Conservation (phyloP, 768 basidiomycete species). For the Albatrellus ellisii region DNA sequence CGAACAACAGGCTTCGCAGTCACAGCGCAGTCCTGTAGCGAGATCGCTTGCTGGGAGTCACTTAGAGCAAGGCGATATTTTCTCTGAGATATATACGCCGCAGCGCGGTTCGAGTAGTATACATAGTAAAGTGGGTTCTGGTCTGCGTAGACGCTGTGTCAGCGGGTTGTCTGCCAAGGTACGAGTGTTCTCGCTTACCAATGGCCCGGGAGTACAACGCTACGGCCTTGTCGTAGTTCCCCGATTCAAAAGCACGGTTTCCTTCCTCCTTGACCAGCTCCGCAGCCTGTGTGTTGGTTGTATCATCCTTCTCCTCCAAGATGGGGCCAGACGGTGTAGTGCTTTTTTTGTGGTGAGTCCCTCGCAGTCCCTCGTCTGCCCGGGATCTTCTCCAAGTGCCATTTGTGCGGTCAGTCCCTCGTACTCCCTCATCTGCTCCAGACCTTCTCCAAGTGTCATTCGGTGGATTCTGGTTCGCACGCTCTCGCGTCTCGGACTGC, state of each 20-base stretch:
- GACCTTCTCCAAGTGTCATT: too few relatives aligned
- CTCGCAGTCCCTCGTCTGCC: background rate
- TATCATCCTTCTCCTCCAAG: background rate
- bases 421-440: too few relatives aligned
- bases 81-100: background rate
- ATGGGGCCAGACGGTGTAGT: background rate
- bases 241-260: background rate
- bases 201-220: background rate
- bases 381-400: background rate
- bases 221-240: background rate
- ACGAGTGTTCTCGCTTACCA: background rate
- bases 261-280: background rate
- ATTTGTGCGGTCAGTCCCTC: background rate
- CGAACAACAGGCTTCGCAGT: background rate
- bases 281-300: background rate
- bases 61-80: background rate
- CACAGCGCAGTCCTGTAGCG: background rate
- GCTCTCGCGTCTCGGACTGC: too few relatives aligned
- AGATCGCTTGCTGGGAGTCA: background rate
- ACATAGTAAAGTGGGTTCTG: background rate
- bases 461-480: too few relatives aligned
- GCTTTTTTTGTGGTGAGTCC: background rate
- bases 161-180: background rate
- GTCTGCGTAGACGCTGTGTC: background rate
- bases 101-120: background rate